These are phyloP conservation scores for Gentiana straminea DNA, from an alignment of 257 asterid genomes.

Conservation along the genomic window DNA sequence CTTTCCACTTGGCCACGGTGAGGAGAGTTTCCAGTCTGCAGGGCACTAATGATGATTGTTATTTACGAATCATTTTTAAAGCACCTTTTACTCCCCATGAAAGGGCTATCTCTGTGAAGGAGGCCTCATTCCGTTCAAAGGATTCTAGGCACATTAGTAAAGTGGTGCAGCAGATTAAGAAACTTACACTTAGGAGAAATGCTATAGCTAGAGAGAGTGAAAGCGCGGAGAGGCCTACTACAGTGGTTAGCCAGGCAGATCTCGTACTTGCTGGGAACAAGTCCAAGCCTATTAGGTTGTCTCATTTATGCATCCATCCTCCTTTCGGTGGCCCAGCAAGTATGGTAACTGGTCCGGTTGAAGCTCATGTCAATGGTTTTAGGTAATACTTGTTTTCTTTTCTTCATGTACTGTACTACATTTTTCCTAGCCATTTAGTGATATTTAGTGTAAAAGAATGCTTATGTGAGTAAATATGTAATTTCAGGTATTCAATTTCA, in stretches of 20 bases:
- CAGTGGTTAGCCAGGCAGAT: constrained; percentile 54
- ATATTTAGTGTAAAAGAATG: too few relatives aligned
- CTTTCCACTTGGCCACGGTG: constrained; percentile 59
- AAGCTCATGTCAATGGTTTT: constrained; percentile 63
- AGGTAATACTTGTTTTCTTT: constrained; percentile 15
- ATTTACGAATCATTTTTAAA: constrained; percentile 50
- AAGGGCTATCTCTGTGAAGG: constrained; percentile 50
- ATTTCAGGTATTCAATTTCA: constrained; percentile 49
- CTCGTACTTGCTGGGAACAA: constrained; percentile 50
- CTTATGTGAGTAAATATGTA: constrained; percentile 18
- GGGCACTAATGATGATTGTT: constrained; percentile 52
- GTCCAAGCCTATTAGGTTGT: constrained; percentile 55
- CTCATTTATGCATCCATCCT: constrained; percentile 65
- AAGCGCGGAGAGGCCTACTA: constrained; percentile 72
- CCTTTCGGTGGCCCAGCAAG: constrained; percentile 59
- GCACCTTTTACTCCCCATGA: constrained; percentile 56
- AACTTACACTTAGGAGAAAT: constrained; percentile 51
- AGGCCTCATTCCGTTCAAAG: constrained; percentile 60
- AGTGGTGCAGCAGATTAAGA: too few relatives aligned
- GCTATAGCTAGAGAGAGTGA: constrained; percentile 67
- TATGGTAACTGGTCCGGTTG: constrained; percentile 48
- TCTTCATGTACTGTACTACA: neutral
- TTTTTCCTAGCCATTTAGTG: neutral
- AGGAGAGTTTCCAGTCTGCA: constrained; percentile 63
- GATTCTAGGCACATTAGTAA: constrained; percentile 61